These are phyloP conservation scores for Suillus spraguei DNA, from an alignment of 768 basidiomycete genomes.

Conservation along the genomic window DNA sequence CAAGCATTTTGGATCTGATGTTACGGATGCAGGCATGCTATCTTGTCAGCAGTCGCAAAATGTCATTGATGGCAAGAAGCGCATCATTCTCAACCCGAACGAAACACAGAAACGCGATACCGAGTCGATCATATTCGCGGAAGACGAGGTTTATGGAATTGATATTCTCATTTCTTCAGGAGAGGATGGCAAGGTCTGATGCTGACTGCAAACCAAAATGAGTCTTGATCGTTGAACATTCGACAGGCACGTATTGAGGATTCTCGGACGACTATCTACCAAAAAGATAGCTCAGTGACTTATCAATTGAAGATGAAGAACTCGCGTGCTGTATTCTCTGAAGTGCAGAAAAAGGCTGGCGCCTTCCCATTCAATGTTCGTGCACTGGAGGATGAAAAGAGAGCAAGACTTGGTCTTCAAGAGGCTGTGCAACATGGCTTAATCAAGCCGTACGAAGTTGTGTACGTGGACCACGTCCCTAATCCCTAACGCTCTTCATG, in stretches of 20 bases:
- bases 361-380: constrained; percentile 98
- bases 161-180: constrained; percentile 88
- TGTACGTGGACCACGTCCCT: constrained; percentile 51
- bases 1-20: neutral
- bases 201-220: neutral
- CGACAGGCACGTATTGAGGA: constrained; percentile 85
- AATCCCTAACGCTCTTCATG: constrained; percentile 7
- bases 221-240: neutral
- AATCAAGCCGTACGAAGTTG: constrained; percentile 93
- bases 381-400: constrained; percentile 92
- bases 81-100: constrained; percentile 88
- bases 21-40: constrained; percentile 70
- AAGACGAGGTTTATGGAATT: constrained; percentile 94
- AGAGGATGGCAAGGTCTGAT: constrained; percentile 83
- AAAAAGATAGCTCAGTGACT: constrained; percentile 80
- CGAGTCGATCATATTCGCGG: constrained; percentile 83
- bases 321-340: constrained; percentile 93
- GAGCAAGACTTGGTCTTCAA: constrained; percentile 90
- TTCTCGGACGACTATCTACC: constrained; percentile 90
- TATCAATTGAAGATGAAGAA: constrained; percentile 99
- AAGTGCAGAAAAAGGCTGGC: constrained; percentile 97
- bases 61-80: constrained; percentile 95
- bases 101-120: constrained; percentile 85
- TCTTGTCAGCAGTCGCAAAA: constrained; percentile 95
- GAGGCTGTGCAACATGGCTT: constrained; percentile 95